phyloP scores from a whole-genome alignment of 768 basidiomycete genomes.

The Hericium rajendrae region DNA sequence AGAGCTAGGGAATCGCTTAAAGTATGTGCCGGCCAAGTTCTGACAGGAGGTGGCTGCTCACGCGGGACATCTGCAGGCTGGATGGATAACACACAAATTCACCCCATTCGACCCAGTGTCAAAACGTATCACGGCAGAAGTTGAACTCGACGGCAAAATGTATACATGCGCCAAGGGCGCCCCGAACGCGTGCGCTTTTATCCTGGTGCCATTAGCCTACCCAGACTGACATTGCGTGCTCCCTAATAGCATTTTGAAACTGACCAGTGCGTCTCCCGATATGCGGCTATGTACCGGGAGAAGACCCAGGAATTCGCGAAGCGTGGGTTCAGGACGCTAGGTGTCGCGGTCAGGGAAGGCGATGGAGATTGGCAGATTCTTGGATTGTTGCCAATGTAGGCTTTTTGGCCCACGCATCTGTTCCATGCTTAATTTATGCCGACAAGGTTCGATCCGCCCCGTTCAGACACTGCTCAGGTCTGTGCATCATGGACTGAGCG shows the following conservation, averaged over 20 bases:
- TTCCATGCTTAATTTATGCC: conserved; percentile 7
- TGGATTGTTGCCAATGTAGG: conserved; percentile 25
- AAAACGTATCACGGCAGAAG: conserved; percentile 40
- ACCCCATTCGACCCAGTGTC: conserved; percentile 41
- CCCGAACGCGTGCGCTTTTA: conserved; percentile 26
- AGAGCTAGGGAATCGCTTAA: conserved; percentile 28
- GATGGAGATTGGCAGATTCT: conserved; percentile 33
- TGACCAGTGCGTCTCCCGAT: conserved; percentile 24
- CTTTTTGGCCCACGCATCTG: neutral
- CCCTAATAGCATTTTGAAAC: conserved; percentile 28
- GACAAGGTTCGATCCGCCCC: conserved; percentile 37
- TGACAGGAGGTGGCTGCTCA: neutral
- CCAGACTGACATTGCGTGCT: neutral
- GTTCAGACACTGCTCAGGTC: conserved; percentile 31
- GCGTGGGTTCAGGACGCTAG: conserved; percentile 34
- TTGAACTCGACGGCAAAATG: conserved; percentile 32
- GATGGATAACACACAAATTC: conserved; percentile 38
- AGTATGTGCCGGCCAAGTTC: neutral
- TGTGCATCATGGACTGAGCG: conserved; percentile 5
- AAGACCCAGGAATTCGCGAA: conserved; percentile 30
- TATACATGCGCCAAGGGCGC: conserved; percentile 38
- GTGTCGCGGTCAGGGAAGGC: conserved; percentile 35
- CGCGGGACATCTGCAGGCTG: conserved; percentile 21
- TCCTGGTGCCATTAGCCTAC: neutral
- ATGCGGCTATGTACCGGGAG: conserved; percentile 26